phyloP scores from a whole-genome alignment of 1,284 basidiomycete genomes.

The Pulveroboletus sp. region DNA sequence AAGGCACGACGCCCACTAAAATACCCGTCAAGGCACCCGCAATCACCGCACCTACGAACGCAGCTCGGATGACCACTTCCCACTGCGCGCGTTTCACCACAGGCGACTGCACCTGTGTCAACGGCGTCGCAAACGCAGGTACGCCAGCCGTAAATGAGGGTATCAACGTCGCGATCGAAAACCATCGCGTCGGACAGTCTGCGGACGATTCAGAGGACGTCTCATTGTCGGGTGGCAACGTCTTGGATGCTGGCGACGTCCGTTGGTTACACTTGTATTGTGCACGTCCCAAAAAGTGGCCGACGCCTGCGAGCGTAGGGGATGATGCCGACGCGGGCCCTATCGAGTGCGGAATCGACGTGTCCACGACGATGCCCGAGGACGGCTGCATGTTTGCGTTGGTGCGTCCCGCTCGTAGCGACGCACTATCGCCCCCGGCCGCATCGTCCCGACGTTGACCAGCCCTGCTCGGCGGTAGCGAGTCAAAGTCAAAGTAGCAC shows the following conservation, averaged over 20 bases:
- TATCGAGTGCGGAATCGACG: neutral
- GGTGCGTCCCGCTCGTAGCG: neutral
- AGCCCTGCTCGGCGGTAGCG: constrained; percentile 17
- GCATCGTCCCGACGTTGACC: neutral
- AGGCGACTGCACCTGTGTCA: constrained; percentile 70
- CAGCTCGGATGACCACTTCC: constrained; percentile 61
- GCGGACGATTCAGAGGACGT: neutral
- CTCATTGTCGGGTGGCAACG: neutral
- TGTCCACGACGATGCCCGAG: neutral
- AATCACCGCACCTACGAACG: constrained; percentile 34
- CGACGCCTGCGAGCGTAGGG: constrained; percentile 3
- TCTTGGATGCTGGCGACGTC: neutral
- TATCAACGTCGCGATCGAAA: constrained; percentile 40
- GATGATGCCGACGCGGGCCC: neutral
- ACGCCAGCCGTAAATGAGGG: constrained; percentile 52
- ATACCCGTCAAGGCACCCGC: constrained; percentile 20
- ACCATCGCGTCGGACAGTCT: neutral
- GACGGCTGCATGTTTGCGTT: neutral
- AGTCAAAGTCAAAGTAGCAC: constrained; percentile 33
- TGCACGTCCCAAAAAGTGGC: constrained; percentile 23
- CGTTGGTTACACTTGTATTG: constrained; percentile 35
- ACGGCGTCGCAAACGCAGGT: constrained; percentile 66
- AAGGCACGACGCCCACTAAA: constrained; percentile 27
- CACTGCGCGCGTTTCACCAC: constrained; percentile 73
- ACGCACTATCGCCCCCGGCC: neutral